phyloP scores from a whole-genome alignment of 176 grass and related monocot species.

The Eleusine indica region DNA sequence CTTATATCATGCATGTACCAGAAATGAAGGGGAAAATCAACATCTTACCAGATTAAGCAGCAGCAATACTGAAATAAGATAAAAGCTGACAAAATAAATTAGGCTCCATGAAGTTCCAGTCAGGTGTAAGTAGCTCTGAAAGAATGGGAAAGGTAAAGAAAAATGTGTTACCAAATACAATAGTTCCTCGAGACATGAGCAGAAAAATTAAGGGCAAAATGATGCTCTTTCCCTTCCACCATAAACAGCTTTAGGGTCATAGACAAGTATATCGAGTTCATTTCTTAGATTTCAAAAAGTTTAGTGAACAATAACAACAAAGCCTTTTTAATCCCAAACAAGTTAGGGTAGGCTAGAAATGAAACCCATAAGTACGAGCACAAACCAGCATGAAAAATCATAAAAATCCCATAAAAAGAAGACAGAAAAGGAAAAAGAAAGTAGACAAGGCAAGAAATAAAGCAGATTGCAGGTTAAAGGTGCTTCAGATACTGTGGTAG shows the following conservation, averaged over 20 bases:
- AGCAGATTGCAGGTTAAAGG: background rate
- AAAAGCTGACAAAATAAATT: constrained; percentile 95
- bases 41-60: constrained; percentile 93
- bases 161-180: constrained; percentile 33
- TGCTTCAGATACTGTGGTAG: background rate
- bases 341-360: background rate
- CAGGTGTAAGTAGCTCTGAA: constrained; percentile 84
- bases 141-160: constrained; percentile 41
- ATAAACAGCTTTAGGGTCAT: background rate
- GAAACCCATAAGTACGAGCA: too few relatives aligned
- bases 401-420: background rate
- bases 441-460: constrained; percentile 1
- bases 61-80: constrained; percentile 82
- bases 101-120: constrained; percentile 95
- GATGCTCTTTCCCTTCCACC: background rate
- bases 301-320: background rate
- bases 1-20: background rate
- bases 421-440: background rate
- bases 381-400: too few relatives aligned
- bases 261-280: constrained; percentile 6
- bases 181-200: background rate
- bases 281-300: background rate
- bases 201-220: background rate
- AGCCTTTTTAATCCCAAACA: background rate
- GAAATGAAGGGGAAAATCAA: constrained; percentile 8